These are phyloP conservation scores for Catunica adiposa DNA, from an alignment of 2,329 filamentous ascomycete species.

Conservation along the genomic window DNA sequence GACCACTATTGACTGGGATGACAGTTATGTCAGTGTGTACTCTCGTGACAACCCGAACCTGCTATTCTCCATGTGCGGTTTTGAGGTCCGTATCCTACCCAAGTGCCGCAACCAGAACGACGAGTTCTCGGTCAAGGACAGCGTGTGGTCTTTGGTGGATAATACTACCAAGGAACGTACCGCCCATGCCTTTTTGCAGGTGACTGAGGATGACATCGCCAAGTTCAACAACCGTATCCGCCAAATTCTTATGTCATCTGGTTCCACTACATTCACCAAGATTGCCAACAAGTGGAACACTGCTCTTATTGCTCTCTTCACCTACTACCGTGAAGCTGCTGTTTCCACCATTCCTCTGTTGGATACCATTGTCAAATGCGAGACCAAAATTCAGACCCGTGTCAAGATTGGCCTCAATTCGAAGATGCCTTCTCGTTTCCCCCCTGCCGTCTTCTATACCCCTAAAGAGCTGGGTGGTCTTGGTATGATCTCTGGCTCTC, in stretches of 20 bases:
- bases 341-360: slow-evolving; percentile 87
- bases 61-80: slow-evolving; percentile 94
- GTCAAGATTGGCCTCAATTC: slow-evolving; percentile 98
- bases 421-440: slow-evolving; percentile 98
- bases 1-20: slow-evolving; percentile 97
- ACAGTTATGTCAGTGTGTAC: slow-evolving; percentile 96
- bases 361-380: slow-evolving; percentile 97
- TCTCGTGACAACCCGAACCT: slow-evolving; percentile 95
- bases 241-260: slow-evolving; percentile 97
- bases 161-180: slow-evolving; percentile 95
- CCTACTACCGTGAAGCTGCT: slow-evolving; percentile 94
- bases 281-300: slow-evolving; percentile 99
- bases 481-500: slow-evolving; percentile 97
- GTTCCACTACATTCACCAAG: slow-evolving; percentile 98
- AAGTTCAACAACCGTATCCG: slow-evolving; percentile 99
- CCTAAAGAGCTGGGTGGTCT: slow-evolving; percentile 94
- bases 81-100: slow-evolving; percentile 88
- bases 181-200: slow-evolving; percentile 91
- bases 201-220: slow-evolving; percentile 92
- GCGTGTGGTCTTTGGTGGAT: slow-evolving; percentile 93
- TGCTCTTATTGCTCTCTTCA: slow-evolving; percentile 88
- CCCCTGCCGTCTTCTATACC: slow-evolving; percentile 95
- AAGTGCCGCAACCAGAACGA: slow-evolving; percentile 92
- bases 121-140: slow-evolving; percentile 94
- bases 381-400: slow-evolving; percentile 97